phyloP scores from a whole-genome alignment of 176 grass and related monocot genomes.

The Phoenix dactylifera region DNA sequence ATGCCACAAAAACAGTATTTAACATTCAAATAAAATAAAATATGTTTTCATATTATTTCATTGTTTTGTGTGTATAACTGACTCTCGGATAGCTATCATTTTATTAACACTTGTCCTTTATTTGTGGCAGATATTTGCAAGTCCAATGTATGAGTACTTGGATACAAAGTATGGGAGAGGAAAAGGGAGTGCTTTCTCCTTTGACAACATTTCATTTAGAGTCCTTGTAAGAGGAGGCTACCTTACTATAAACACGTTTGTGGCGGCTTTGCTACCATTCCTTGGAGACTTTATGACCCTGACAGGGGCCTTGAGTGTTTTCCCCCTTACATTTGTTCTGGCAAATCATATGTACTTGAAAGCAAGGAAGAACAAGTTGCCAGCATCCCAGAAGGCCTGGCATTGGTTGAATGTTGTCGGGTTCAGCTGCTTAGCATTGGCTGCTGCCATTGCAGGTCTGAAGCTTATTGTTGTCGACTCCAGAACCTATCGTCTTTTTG shows the following conservation, averaged over 20 bases:
- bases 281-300: constrained; percentile 93
- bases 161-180: constrained; percentile 75
- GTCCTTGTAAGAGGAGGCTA: constrained; percentile 76
- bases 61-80: no score
- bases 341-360: constrained; percentile 93
- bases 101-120: constrained; percentile 6
- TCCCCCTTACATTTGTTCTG: constrained; percentile 88
- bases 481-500: constrained; percentile 77
- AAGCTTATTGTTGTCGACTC: constrained; percentile 72
- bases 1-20: no score
- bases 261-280: constrained; percentile 76
- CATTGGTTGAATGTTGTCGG: constrained; percentile 83
- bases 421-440: constrained; percentile 46
- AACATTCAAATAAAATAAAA: no score
- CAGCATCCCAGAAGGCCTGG: constrained; percentile 50
- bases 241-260: constrained; percentile 63
- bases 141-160: constrained; percentile 90
- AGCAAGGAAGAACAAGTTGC: constrained; percentile 52
- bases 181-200: constrained; percentile 44
- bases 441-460: constrained; percentile 56
- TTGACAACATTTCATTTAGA: constrained; percentile 62
- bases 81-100: no score
- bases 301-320: constrained; percentile 81
- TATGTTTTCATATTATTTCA: no score
- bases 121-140: constrained; percentile 84